Evolutionary conservation across 805 yeast species (phyloP), one percentile per base, ranked within the genome.

Genomic region (Candida suzukii): DNA sequence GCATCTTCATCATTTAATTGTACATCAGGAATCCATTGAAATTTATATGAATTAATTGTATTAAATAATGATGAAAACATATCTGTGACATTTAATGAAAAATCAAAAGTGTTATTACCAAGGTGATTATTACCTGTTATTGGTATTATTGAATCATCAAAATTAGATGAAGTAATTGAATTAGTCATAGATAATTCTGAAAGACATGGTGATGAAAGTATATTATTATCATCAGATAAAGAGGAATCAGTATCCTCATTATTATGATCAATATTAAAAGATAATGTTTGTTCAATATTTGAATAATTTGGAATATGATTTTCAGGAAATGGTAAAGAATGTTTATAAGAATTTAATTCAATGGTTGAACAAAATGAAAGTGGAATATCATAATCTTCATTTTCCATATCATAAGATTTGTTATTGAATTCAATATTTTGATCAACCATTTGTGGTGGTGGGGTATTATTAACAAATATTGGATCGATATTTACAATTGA

Each of bases 361-460:
- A 59, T 50, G 13, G 56, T 52, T 2, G 56, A 51, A 39, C 63
- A 59, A 47, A 58, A 44, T 8, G 46, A 46, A 2, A 46, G 33
- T 7, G 64, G 64, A 13, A 60, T 48, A 31, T 50, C 50, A 26
- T 46, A 50, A 21, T 50, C 48, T 27, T 45, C 48, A 17, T 46
- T 29, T 39, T 44, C 35, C 28, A 39, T 42, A n/a, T 37, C 37
- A 22, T 36, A 9, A n/a, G 26, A 6, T 14, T 8, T 30, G n/a
- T n/a, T n/a, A n/a, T n/a, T n/a, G n/a, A n/a, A n/a, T n/a, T n/a
- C n/a, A n/a, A n/a, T n/a, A n/a, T n/a, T n/a, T n/a, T n/a, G n/a
- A n/a, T n/a, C n/a, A n/a, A n/a, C n/a, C n/a, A n/a, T n/a, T n/a
- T n/a, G n/a, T n/a, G n/a, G n/a, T n/a, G n/a, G n/a, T n/a, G n/a